phyloP scores from a whole-genome alignment of 176 grass and related monocot genomes.

The Musa troglodytarum region DNA sequence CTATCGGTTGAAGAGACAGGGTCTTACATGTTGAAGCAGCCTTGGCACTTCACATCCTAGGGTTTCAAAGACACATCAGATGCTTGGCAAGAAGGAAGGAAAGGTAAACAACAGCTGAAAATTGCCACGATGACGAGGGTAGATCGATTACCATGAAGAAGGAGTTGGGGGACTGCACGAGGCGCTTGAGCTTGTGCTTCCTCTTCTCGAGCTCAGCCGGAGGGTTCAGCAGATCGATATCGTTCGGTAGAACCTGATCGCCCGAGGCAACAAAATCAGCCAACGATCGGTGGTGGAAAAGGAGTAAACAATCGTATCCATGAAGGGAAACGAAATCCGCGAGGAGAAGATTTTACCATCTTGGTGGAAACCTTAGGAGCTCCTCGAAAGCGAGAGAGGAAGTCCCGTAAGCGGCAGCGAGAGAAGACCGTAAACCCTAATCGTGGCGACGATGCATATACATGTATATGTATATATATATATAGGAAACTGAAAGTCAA shows the following conservation, averaged over 20 bases:
- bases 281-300: not conserved
- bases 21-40: constrained; percentile 7
- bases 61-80: not conserved
- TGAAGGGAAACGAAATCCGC: not conserved
- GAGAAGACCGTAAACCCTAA: not conserved
- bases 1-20: too few relatives aligned
- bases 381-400: not conserved
- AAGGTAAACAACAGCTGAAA: not conserved
- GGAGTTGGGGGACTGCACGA: constrained; percentile 2
- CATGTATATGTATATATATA: not conserved
- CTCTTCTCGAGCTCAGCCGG: constrained; percentile 1
- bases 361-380: not conserved
- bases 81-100: not conserved
- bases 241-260: not conserved
- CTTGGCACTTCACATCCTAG: constrained; percentile 3
- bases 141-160: not conserved
- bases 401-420: not conserved
- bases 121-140: not conserved
- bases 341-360: not conserved
- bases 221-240: not conserved
- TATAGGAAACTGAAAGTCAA: not conserved
- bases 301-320: not conserved
- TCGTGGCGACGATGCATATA: not conserved
- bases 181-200: constrained; percentile 7
- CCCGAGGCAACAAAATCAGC: not conserved